Evolutionary conservation across 202 grass and related monocot genomes (phyloP), one percentile per base, ranked within the genome.

Genomic region (Carex arenaria): DNA sequence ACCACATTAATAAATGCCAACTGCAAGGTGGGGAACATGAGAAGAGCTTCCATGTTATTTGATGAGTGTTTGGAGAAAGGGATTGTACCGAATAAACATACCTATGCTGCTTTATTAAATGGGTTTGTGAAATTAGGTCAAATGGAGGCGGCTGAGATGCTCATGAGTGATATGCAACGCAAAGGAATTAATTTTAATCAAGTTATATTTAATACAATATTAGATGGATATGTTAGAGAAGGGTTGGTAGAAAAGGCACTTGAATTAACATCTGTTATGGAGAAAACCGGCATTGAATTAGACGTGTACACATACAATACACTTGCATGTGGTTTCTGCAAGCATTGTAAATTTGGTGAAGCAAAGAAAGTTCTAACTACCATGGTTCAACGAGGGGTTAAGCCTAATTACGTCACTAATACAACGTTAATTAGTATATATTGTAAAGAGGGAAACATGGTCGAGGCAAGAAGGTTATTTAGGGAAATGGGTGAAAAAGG

Each of bases 391-490:
- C 90, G 84, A 66, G 93, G 95, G 12, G 67, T 93, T 17, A 9
- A 22, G 3, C 88, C 85, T n/a, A 98, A 93, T 86, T 75, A 83
- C 55, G 77, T 93, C 12, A 88, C 72, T 71, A 85, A 87, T 69
- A 98, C 96, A 7, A 98, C 89, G 1, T 88, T 98, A 87, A 93
- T 98, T 80, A 75, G 82, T 65, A 93, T 93, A 55, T 88, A 93
- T n/a, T 92, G 88, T 71, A 95, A 93, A 79, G 96, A 95, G 82
- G 96, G 89, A 65, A 87, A 98, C 52, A 93, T 98, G 92, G 89
- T 92, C 36, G 91, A 95, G 78, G 95, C 89, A 30, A 93, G 81
- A 72, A 90, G 93, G 83, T 53, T 95, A 56, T 98, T 98, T 56
- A 81, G 85, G 40, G 87, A 93, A 31, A 93, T 98, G 96, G 62